These are phyloP conservation scores for Phragmites australis DNA, from an alignment of 176 grass and related monocot species.

Conservation along the genomic window DNA sequence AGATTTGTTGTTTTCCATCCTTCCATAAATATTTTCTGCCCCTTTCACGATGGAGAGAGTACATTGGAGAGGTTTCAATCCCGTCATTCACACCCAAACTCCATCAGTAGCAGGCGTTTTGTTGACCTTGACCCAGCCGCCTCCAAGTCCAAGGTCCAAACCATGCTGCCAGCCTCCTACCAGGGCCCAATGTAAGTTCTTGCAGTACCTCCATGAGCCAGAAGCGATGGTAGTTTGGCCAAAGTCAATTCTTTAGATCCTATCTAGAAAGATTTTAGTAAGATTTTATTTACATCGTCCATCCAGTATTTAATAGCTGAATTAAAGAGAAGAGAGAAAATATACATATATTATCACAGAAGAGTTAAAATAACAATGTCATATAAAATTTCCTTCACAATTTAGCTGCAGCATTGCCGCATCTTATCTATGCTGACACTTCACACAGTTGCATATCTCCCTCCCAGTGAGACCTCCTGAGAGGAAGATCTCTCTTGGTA, in stretches of 20 bases:
- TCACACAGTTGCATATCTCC: conserved; percentile 1
- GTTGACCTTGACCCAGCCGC: background rate
- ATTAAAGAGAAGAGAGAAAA: too few species aligned
- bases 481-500: conserved; percentile 28
- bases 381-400: too few species aligned
- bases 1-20: background rate
- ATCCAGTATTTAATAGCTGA: too few species aligned
- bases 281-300: too few species aligned
- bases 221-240: background rate
- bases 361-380: too few species aligned
- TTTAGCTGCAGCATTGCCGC: background rate
- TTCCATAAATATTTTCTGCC: background rate
- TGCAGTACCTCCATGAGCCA: background rate
- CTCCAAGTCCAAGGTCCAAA: background rate
- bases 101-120: background rate
- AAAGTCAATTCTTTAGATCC: too few species aligned
- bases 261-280: too few species aligned
- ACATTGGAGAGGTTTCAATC: background rate
- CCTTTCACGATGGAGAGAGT: background rate
- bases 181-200: background rate
- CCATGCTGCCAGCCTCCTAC: background rate
- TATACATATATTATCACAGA: too few species aligned
- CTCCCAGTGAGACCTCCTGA: background rate
- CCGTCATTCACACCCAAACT: too few species aligned
- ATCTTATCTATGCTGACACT: background rate